These are phyloP conservation scores for Dalechampia spathulata DNA, from an alignment of 441 rosid genomes.

Conservation along the genomic window DNA sequence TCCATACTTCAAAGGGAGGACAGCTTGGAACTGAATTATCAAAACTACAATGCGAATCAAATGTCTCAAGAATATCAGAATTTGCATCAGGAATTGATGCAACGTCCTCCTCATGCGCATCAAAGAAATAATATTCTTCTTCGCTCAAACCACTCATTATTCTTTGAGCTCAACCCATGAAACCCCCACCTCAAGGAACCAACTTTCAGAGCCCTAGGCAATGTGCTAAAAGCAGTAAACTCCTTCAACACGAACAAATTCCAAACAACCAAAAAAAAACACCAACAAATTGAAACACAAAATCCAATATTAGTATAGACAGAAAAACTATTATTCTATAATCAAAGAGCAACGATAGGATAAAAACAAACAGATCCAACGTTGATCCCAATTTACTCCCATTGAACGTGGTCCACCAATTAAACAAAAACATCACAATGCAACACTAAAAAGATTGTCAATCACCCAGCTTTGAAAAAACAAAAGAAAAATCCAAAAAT, in stretches of 20 bases:
- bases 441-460: constrained; percentile 12
- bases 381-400: constrained; percentile 75
- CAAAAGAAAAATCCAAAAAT: constrained; percentile 7
- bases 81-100: constrained; percentile 25
- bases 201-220: constrained; percentile 31
- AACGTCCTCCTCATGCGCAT: constrained; percentile 55
- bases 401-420: constrained; percentile 46
- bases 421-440: too few species aligned
- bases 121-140: constrained; percentile 64
- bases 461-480: too few species aligned
- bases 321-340: constrained; percentile 11
- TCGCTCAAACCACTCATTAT: constrained; percentile 38
- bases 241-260: constrained; percentile 60
- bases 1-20: constrained; percentile 57
- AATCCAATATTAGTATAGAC: constrained; percentile 57
- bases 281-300: too few species aligned
- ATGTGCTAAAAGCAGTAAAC: constrained; percentile 29
- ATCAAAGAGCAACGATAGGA: constrained; percentile 19
- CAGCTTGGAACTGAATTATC: constrained; percentile 15
- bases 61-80: constrained; percentile 30
- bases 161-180: constrained; percentile 67
- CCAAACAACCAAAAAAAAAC: constrained; percentile 21
- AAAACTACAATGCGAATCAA: constrained; percentile 17
- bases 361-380: constrained; percentile 59
- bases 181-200: constrained; percentile 31